Evolutionary conservation across 2,329 filamentous ascomycete species (phyloP).

Genomic region (Leptosphaerulina australis): DNA sequence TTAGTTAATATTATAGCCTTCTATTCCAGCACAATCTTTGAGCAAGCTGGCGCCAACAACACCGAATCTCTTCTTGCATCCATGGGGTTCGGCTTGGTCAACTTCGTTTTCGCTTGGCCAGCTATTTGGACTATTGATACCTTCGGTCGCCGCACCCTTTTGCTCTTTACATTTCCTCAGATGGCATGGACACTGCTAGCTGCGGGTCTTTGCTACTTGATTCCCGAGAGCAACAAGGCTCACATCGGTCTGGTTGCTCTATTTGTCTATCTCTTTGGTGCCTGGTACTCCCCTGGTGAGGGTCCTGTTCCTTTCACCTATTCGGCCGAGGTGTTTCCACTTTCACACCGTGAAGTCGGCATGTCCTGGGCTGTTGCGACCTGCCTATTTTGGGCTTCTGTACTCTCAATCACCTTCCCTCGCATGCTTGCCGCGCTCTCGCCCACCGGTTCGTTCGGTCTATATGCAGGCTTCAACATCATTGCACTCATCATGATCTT

Average conservation of each 20-base stretch:
- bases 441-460: conserved; percentile 47
- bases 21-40: conserved; percentile 57
- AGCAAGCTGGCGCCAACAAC: conserved; percentile 50
- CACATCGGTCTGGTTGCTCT: conserved; percentile 58
- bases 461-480: conserved; percentile 48
- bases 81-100: conserved; percentile 62
- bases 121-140: conserved; percentile 64
- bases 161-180: conserved; percentile 56
- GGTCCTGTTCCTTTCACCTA: conserved; percentile 67
- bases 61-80: conserved; percentile 56
- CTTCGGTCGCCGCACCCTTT: conserved; percentile 57
- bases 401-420: conserved; percentile 50
- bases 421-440: conserved; percentile 44
- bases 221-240: conserved; percentile 48
- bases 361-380: conserved; percentile 52
- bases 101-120: conserved; percentile 64
- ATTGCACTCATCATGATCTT: conserved; percentile 39
- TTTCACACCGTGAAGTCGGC: conserved; percentile 63
- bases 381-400: conserved; percentile 50
- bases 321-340: conserved; percentile 70
- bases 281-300: conserved; percentile 50
- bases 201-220: conserved; percentile 60
- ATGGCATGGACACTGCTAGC: conserved; percentile 57
- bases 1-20: conserved; percentile 55
- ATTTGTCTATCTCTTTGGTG: conserved; percentile 64